These are phyloP conservation scores for Guyanaporus albipodus DNA, from an alignment of 768 basidiomycete genomes.

Conservation along the genomic window DNA sequence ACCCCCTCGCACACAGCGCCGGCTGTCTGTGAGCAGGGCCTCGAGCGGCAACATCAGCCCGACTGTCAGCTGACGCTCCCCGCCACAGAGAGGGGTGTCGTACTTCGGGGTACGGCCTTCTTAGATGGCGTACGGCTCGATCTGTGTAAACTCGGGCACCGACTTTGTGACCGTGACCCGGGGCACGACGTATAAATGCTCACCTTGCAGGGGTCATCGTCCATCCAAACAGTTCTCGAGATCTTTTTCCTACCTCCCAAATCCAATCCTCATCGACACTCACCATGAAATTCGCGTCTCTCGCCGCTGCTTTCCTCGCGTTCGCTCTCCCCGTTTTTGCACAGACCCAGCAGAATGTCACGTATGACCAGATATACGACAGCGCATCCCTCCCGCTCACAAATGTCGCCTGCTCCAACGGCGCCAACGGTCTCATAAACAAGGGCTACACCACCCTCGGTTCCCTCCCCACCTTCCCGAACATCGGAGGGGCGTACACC, in stretches of 20 bases:
- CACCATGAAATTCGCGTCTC: constrained; percentile 26
- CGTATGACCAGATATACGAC: constrained; percentile 34
- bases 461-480: neutral
- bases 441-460: neutral
- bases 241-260: neutral
- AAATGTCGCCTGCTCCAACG: neutral
- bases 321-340: constrained; percentile 19
- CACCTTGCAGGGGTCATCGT: neutral
- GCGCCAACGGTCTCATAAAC: neutral
- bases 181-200: constrained; percentile 15
- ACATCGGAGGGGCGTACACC: constrained; percentile 10
- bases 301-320: constrained; percentile 8
- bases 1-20: too few relatives aligned
- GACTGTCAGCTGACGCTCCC: too few relatives aligned
- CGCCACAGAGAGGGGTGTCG: neutral
- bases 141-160: neutral
- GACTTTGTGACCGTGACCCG: neutral
- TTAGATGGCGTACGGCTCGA: neutral
- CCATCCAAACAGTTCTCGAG: too few relatives aligned
- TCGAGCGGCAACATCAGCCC: too few relatives aligned
- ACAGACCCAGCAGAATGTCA: constrained; percentile 11
- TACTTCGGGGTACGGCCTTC: neutral
- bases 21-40: too few relatives aligned
- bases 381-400: constrained; percentile 15
- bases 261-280: neutral